phyloP scores from a whole-genome alignment of 495 filamentous ascomycete genomes.

The Penicillium egyptiacum region DNA sequence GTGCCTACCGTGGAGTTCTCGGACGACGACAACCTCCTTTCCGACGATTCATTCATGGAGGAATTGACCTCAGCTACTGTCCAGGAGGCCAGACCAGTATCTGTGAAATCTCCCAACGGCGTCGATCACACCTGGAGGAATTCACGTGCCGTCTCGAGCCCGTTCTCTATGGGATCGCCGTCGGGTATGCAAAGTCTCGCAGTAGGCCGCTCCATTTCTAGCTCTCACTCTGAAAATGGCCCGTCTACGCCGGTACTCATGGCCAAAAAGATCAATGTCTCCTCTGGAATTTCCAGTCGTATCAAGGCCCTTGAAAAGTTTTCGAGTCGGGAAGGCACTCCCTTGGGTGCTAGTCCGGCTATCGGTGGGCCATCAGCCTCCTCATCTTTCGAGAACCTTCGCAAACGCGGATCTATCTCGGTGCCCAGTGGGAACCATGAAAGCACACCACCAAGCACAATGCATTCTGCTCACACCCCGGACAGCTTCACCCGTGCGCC shows the following conservation, averaged over 20 bases:
- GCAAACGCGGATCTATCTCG: slow-evolving; percentile 44
- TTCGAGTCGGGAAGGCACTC: slow-evolving; percentile 52
- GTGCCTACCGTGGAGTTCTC: slow-evolving; percentile 56
- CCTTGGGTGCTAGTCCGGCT: slow-evolving; percentile 22
- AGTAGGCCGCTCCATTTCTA: slow-evolving; percentile 41
- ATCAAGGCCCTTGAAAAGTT: slow-evolving; percentile 84
- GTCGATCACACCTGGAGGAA: slow-evolving; percentile 39
- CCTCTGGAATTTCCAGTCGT: slow-evolving; percentile 82
- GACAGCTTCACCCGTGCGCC: slow-evolving; percentile 33
- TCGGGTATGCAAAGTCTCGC: slow-evolving; percentile 43
- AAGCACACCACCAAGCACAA: neutral
- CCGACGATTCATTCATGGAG: slow-evolving; percentile 87
- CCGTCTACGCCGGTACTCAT: slow-evolving; percentile 40
- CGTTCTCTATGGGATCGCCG: slow-evolving; percentile 33
- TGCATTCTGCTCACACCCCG: slow-evolving; percentile 19
- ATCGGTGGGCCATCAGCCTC: slow-evolving; percentile 30
- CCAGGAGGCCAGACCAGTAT: slow-evolving; percentile 79
- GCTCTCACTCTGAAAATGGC: slow-evolving; percentile 33
- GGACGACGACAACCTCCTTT: slow-evolving; percentile 64
- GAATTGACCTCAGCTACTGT: slow-evolving; percentile 81
- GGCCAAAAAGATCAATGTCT: slow-evolving; percentile 77
- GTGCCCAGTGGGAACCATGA: slow-evolving; percentile 28
- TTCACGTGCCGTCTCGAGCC: slow-evolving; percentile 55
- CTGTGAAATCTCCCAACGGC: slow-evolving; percentile 70
- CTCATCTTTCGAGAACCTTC: slow-evolving; percentile 45